Evolutionary conservation across 108 stramenopile species (phyloP), one percentile per base, ranked within the genome.

Genomic region (Aurantiochytrium sp.): DNA sequence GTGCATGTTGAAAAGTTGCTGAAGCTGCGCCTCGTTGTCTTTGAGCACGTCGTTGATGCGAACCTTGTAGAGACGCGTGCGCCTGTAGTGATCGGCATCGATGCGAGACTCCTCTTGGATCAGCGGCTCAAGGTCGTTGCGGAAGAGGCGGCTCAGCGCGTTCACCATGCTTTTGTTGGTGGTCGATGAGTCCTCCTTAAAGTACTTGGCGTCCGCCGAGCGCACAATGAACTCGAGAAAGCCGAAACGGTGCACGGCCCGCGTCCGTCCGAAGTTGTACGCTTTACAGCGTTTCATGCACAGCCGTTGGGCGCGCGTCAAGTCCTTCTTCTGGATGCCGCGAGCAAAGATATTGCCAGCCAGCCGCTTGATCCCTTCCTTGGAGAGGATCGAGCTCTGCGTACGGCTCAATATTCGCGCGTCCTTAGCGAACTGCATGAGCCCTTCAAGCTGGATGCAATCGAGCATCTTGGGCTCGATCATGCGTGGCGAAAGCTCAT

Each of bases 141-240:
- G 21, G 27, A 81, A 48, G 30, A 81, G 39, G 6, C 45, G 39
- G 42, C 73, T 41, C 39, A 81, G 45, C n/a, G 73, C 39, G 0
- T 22, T 39, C 2, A 81, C 45, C 73, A 81, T 81, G 3, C 42
- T 48, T 42, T 48, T 41, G 3, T 81, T 81, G 1, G 73, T 41
- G 24, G 39, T 81, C 1, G 42, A 27, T 12, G 17, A 6, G 2
- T 81, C 73, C 12, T 81, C 45, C 45, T 81, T 81, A 1, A 48
- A 81, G 30, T 81, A 81, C 45, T 81, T 81, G 6, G 45, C 39
- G 12, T 81, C 73, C 12, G 73, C 73, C 6, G 45, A 12, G 6
- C 73, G 73, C n/a, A 81, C 39, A 42, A 81, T 42, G 17, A 81
- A 81, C 45, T 81, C 73, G 42, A 81, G 73, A 81, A 81, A 81